Base-by-base conservation (phyloP, 495 filamentous ascomycete genomes). In the Aspergillus haitiensis region DNA sequence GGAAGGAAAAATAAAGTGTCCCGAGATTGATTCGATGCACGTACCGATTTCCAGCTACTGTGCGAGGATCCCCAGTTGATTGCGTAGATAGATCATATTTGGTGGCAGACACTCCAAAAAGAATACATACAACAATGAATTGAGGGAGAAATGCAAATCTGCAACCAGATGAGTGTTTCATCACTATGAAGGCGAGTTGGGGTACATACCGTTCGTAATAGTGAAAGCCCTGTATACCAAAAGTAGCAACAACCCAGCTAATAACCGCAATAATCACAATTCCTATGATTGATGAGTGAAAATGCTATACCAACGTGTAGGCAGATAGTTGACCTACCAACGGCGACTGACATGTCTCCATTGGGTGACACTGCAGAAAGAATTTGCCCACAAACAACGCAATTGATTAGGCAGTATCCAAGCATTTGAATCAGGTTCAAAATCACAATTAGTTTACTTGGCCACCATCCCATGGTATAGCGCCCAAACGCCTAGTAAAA, bases 381-480 rank as follows among this genome's bases (percentile, higher is more conserved):
- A 13, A 92, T 89, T 64, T 92, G 88, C 1, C 89, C 89, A 2
- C 86, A 83, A 18, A 92, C 81, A 18, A 92, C 85, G 51, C 81
- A 84, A 64, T 87, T 84, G 57, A 92, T 84, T 72, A 91, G 70
- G 49, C 81, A 77, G 60, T 91, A 93, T 10, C 89, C 89, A 27
- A 90, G 73, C 70, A 90, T 81, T 54, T 89, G 79, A 42, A 91
- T 81, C 13, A 92, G 72, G 61, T 91, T 90, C 54, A 93, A 73
- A 15, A 90, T 56, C 12, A 89, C 87, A 37, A 90, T 80, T 7
- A 92, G 70, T 71, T 91, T 91, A 63, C 82, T 84, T 1, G 89
- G 89, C 85, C 86, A 92, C 84, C 88, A 92, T 34, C 89, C 89
- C 82, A 91, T 91, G 27, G 84, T 81, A 72, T 86, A 92, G 12